Evolutionary conservation across 2,329 filamentous ascomycete species (phyloP).

Genomic region (Clonostachys sp.): DNA sequence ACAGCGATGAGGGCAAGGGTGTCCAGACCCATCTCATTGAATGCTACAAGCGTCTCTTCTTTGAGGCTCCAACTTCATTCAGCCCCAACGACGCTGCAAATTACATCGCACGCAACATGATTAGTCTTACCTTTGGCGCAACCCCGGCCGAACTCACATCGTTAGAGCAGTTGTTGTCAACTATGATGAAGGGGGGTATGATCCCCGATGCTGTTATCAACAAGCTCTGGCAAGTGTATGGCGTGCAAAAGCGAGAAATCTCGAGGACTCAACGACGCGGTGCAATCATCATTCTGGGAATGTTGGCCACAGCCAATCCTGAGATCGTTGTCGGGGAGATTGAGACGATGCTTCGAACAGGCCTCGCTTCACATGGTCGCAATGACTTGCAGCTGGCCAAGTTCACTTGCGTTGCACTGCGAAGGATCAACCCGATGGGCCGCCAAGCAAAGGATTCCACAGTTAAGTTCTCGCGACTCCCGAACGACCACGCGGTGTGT

Average conservation of each 20-base stretch:
- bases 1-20: conserved; percentile 97
- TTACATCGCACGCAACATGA: conserved; percentile 97
- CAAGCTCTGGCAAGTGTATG: conserved; percentile 97
- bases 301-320: conserved; percentile 89
- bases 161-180: conserved; percentile 87
- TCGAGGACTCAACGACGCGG: conserved; percentile 87
- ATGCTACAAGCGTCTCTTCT: conserved; percentile 93
- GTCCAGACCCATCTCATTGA: conserved; percentile 96
- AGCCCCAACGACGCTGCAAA: conserved; percentile 86
- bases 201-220: conserved; percentile 81
- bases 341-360: conserved; percentile 88
- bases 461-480: conserved; percentile 68
- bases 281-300: conserved; percentile 92
- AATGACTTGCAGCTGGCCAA: conserved; percentile 85
- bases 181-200: conserved; percentile 93
- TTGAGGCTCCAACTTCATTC: conserved; percentile 88
- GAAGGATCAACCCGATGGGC: conserved; percentile 82
- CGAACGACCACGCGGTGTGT: conserved; percentile 89
- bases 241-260: conserved; percentile 88
- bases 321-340: conserved; percentile 94
- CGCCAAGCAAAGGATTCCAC: conserved; percentile 72
- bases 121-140: conserved; percentile 93
- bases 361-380: conserved; percentile 75
- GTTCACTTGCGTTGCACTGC: conserved; percentile 90
- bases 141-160: conserved; percentile 94